Conservation (phyloP, 768 basidiomycete species). For the Amanita jacksonii region DNA sequence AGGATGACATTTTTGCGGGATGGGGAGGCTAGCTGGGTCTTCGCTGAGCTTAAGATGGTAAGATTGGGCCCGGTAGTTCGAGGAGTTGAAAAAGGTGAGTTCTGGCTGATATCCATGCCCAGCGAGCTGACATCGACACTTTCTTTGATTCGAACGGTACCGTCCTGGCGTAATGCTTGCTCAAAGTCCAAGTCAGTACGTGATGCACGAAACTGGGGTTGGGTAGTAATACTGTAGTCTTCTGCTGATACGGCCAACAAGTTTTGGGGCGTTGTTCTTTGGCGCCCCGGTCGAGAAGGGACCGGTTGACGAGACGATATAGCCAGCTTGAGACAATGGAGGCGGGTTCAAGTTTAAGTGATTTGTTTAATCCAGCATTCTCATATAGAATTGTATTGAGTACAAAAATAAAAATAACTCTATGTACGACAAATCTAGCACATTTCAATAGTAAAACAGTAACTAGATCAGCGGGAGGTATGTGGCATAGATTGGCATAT, state of each 20-base stretch:
- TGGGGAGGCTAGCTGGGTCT: constrained; percentile 62
- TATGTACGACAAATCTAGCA: constrained; percentile 2
- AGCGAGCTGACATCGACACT: constrained; percentile 61
- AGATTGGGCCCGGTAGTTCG: constrained; percentile 39
- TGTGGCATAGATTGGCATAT: background rate
- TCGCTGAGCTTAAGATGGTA: too few species aligned
- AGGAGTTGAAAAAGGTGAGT: constrained; percentile 30
- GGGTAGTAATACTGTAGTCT: constrained; percentile 30
- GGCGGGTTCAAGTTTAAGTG: background rate
- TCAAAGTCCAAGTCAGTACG: constrained; percentile 79
- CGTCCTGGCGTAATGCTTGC: constrained; percentile 55
- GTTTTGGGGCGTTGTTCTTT: constrained; percentile 28
- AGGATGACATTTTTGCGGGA: constrained; percentile 39
- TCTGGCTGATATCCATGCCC: constrained; percentile 41
- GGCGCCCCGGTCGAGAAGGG: constrained; percentile 25
- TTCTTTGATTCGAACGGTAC: constrained; percentile 62
- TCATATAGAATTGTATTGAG: constrained; percentile 3
- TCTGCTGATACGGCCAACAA: constrained; percentile 32
- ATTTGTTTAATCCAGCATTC: background rate
- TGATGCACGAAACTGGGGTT: constrained; percentile 46
- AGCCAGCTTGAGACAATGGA: constrained; percentile 45
- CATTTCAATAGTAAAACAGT: too few species aligned
- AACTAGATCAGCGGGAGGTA: too few species aligned
- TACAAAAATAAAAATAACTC: constrained; percentile 9
- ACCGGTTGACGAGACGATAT: constrained; percentile 48